Base-by-base conservation (phyloP, 2,329 filamentous ascomycete species). In the Pestalotiopsis sp. region DNA sequence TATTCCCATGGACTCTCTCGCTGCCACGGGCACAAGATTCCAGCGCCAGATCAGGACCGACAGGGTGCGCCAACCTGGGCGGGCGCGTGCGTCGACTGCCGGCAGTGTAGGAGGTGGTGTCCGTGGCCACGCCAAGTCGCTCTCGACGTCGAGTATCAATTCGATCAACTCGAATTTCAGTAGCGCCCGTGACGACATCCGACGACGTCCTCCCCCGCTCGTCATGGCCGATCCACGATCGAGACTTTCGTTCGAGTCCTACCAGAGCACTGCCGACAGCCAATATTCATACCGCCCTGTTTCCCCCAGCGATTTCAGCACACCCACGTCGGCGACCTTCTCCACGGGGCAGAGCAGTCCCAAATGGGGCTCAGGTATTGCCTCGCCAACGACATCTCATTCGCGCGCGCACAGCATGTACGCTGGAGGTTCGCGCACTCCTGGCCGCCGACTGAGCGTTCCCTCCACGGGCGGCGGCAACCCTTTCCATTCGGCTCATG, bases 21-120 rank as follows among this genome's bases (percentile, higher is more conserved):
- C 96, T 17, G 96, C 95, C 3, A 96, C 93, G 1, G 94, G 95
- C 27, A 97, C 95, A 9, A 88, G 95, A 52, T 98, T 97, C 75
- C 95, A 98, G 76, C 88, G 95, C 70, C 95, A 98, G 80, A 94
- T 97, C 69, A 89, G 95, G 66, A 97, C 93, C 0, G 95, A 98
- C 73, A 87, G 94, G 69, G 92, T 95, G 41, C 88, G 93, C 66
- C 92, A 92, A 64, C 88, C 92, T 2, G 91, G 87, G 69, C 87
- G 95, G 72, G 91, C 93, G 7, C 88, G 95, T 71, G 90, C 94
- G 13, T 91, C 92, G 13, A 97, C 94, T 1, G 87, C 90, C 23
- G 91, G 93, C 31, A 95, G 92, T 75, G 87, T 91, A 70, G 88
- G 89, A 20, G 88, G 90, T 6, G 91, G 92, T 39, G 87, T 86